Evolutionary conservation across 352 stramenopile genomes (phyloP).

Genomic region (Pythium myriotylum): DNA sequence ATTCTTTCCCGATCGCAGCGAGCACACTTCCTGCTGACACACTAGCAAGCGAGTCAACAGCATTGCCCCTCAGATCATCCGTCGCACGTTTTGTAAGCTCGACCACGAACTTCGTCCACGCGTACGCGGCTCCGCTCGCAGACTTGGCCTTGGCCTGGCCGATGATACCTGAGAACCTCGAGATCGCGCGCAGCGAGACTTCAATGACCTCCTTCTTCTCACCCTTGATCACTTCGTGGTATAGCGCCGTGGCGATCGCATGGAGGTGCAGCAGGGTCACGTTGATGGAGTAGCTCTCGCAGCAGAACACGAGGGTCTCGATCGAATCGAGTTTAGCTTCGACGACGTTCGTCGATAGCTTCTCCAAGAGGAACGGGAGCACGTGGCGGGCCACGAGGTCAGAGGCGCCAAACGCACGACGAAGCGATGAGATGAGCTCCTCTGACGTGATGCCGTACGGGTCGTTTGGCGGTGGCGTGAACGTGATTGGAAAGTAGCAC

Average conservation of each 20-base stretch:
- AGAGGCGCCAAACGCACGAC: conserved; percentile 75
- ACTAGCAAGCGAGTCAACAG: conserved; percentile 81
- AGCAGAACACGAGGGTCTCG: conserved; percentile 84
- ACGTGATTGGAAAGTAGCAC: conserved; percentile 93
- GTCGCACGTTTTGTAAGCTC: conserved; percentile 69
- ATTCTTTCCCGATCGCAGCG: conserved; percentile 67
- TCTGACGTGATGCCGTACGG: conserved; percentile 91
- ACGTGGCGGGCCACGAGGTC: conserved; percentile 79
- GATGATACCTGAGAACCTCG: conserved; percentile 62
- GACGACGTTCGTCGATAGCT: conserved; percentile 73
- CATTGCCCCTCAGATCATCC: conserved; percentile 66
- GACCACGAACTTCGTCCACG: conserved; percentile 87
- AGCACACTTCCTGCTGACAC: conserved; percentile 74
- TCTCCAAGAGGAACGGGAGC: conserved; percentile 89
- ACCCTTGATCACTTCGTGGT: conserved; percentile 84
- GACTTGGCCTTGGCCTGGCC: conserved; percentile 61
- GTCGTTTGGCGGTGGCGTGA: conserved; percentile 89
- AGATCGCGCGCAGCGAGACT: conserved; percentile 61
- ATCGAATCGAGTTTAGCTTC: conserved; percentile 84
- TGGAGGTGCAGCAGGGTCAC: conserved; percentile 76
- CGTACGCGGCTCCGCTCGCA: conserved; percentile 59
- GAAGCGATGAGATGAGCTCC: conserved; percentile 78
- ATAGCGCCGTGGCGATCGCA: conserved; percentile 63
- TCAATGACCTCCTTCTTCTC: conserved; percentile 84
- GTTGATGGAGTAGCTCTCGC: conserved; percentile 78